Base-by-base conservation (phyloP, 2,329 filamentous ascomycete genomes). In the Monosporascus ibericus region DNA sequence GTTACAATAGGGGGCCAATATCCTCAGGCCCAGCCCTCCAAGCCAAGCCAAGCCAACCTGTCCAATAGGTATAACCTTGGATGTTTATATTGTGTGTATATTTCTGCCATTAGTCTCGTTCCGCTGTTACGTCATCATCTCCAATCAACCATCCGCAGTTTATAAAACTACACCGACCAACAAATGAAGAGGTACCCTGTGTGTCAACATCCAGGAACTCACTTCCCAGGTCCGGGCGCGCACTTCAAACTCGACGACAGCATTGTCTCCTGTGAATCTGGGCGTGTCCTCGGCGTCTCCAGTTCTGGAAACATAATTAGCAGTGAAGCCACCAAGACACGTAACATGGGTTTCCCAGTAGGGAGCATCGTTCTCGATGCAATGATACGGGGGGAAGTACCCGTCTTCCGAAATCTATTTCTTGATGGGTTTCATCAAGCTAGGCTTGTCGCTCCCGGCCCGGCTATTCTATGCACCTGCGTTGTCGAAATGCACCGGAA, bases 351-450 rank as follows among this genome's bases (percentile, higher is more conserved):
- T 18, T 36, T 63, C 36, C 59, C 58, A 4, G 27, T 44, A 34
- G 62, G 58, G 36, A 59, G 60, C n/a, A 61, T 47, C 30, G 48
- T 62, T 22, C 20, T 24, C 22, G 22, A 24, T 24, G 22, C 22
- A 3, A 5, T 24, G 22, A 24, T 24, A 24, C 22, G 4, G 1
- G 18, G 39, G 18, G 4, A 40, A 9, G 11, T 22, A 7, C 39
- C 7, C n/a, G 6, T 40, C 39, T 9, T 40, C 39, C 3, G 11
- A 22, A n/a, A 9, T 40, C 6, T 20, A 40, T 40, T 40, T 40
- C 39, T 18, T 40, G 8, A 22, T 40, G 38, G 18, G 22, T 9
- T 20, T 40, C 24, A 25, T 22, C 15, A 9, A 40, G n/a, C n/a
- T 40, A 5, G 20, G 5, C 17, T 40, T 18, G 8, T 4, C 38